Evolutionary conservation across 2,329 filamentous ascomycete species (phyloP), one percentile per base, ranked within the genome.

Genomic region (Setomelanomma holmii): DNA sequence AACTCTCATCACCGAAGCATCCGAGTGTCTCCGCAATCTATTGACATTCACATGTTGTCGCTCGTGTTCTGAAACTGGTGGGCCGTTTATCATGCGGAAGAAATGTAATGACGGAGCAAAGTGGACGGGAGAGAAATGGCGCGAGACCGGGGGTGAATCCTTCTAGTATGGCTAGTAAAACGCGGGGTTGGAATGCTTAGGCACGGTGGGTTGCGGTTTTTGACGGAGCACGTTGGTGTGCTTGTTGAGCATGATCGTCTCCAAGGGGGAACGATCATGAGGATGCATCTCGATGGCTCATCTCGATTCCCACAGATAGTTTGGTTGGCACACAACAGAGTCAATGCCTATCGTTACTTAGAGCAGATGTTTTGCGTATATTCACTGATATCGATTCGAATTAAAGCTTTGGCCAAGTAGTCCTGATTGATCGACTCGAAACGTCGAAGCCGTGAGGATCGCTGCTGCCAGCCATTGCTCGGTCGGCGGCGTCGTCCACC

Each of bases 401-500:
- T 3, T 8, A 30, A 30, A 10, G 5, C 27, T 8, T 30, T 30
- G 27, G 27, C 14, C 5, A 30, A 27, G 24, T 30, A 30, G 27
- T 6, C 27, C 10, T 14, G 27, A 30, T 8, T 14, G 10, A 10
- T 8, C 27, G 27, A 30, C 14, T 30, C 27, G n/a, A 30, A 30
- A 56, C 47, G 36, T 40, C n/a, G 17, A 34, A 44, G 39, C 43
- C 21, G 20, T 40, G 17, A 55, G 35, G 23, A 20, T 43, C 19
- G 36, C 42, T 57, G 51, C 53, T 61, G 54, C 61, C 58, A 58
- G 55, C 53, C 53, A 54, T 47, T 38, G 40, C 50, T 20, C 47
- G 52, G 52, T 51, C 53, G 33, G 14, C 14, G 45, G 44, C 40
- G 19, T 38, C 40, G 30, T 46, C 45, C 27, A 14, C 19, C 20